These are phyloP conservation scores for Pseudogymnoascus sp. DNA, from an alignment of 2,329 filamentous ascomycete species.

Conservation along the genomic window DNA sequence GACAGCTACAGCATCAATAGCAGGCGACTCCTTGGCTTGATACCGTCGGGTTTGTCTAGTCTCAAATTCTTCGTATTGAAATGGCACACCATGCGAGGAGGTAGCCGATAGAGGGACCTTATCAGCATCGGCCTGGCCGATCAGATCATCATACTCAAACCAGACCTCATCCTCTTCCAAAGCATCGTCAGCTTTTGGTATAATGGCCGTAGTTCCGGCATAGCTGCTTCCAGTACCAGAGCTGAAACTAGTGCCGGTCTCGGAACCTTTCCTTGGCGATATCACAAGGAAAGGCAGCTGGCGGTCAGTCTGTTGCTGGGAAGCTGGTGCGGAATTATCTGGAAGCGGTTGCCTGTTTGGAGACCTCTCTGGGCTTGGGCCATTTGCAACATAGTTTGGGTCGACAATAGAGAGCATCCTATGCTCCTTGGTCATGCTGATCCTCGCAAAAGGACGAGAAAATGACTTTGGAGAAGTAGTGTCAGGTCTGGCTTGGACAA, in stretches of 20 bases:
- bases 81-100: constrained; percentile 47
- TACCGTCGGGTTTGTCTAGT: constrained; percentile 16
- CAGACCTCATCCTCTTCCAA: constrained; percentile 80
- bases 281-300: constrained; percentile 55
- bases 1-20: constrained; percentile 14
- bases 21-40: constrained; percentile 19
- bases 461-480: constrained; percentile 70
- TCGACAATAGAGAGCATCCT: constrained; percentile 24
- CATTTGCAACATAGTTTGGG: constrained; percentile 39
- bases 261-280: constrained; percentile 62
- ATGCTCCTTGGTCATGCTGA: constrained; percentile 34
- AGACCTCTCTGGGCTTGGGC: constrained; percentile 31
- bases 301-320: not conserved
- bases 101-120: constrained; percentile 42
- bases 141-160: constrained; percentile 79
- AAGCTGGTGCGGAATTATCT: not conserved
- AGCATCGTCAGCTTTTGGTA: constrained; percentile 52
- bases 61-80: constrained; percentile 45
- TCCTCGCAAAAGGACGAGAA: constrained; percentile 66
- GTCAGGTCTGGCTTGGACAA: constrained; percentile 60
- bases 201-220: constrained; percentile 54
- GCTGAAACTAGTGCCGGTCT: constrained; percentile 49
- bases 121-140: constrained; percentile 52
- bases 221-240: constrained; percentile 50
- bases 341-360: constrained; percentile 17